These are phyloP conservation scores for Simplicillium sp. DNA, from an alignment of 2,329 filamentous ascomycete genomes.

Conservation along the genomic window DNA sequence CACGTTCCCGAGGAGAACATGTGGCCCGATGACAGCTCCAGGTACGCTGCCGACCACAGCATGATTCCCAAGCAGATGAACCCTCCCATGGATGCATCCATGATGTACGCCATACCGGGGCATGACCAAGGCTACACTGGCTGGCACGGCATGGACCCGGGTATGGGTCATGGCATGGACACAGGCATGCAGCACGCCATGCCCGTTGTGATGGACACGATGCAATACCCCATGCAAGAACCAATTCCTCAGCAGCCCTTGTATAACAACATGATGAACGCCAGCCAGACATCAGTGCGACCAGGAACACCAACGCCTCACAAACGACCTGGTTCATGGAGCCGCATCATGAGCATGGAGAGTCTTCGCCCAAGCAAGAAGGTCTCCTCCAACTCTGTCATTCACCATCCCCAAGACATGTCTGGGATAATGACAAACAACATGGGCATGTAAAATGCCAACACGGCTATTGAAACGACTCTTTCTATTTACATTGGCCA, in stretches of 20 bases:
- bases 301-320: slow-evolving; percentile 27
- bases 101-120: slow-evolving; percentile 7
- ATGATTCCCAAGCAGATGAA: slow-evolving; percentile 20
- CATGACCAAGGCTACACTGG: slow-evolving; percentile 5
- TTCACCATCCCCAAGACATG: slow-evolving; percentile 13
- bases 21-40: slow-evolving; percentile 28
- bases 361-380: slow-evolving; percentile 23
- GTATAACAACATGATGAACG: slow-evolving; percentile 11
- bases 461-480: neutral
- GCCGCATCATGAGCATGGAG: slow-evolving; percentile 26
- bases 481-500: too few relatives aligned
- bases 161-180: slow-evolving; percentile 4
- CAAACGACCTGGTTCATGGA: slow-evolving; percentile 29
- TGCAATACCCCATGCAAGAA: slow-evolving; percentile 6
- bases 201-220: slow-evolving; percentile 1
- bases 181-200: slow-evolving; percentile 4
- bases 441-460: slow-evolving; percentile 13
- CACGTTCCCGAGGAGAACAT: slow-evolving; percentile 26
- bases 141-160: slow-evolving; percentile 4
- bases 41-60: slow-evolving; percentile 25
- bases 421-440: slow-evolving; percentile 11
- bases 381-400: slow-evolving; percentile 21
- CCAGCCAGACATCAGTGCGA: slow-evolving; percentile 15
- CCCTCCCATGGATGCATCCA: slow-evolving; percentile 7
- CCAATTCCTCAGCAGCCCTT: slow-evolving; percentile 2